phyloP scores from a whole-genome alignment of 345 rosid species.

The Hirschfeldia incana region DNA sequence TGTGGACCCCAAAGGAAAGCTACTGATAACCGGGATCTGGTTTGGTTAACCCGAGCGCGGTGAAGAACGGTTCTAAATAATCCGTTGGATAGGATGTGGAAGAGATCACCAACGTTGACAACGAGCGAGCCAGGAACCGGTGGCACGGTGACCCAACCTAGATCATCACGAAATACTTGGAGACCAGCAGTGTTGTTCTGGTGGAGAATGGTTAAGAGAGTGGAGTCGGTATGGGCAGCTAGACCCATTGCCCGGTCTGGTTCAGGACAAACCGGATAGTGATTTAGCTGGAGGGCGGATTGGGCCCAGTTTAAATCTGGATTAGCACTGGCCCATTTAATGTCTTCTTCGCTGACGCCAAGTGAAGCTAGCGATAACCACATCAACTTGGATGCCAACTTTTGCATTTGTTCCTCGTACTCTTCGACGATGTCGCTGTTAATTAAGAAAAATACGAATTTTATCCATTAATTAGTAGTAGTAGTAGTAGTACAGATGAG shows the following conservation, averaged over 20 bases:
- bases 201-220: constrained; percentile 66
- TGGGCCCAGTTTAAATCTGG: constrained; percentile 36
- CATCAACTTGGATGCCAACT: constrained; percentile 53
- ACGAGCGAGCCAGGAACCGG: constrained; percentile 63
- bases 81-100: constrained; percentile 72
- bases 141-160: constrained; percentile 65
- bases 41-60: constrained; percentile 59
- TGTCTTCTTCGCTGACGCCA: constrained; percentile 40
- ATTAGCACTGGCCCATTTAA: constrained; percentile 39
- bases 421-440: constrained; percentile 59
- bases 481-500: not conserved
- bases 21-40: constrained; percentile 57
- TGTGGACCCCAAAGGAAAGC: constrained; percentile 66
- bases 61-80: constrained; percentile 59
- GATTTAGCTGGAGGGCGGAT: constrained; percentile 68
- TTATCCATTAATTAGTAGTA: not conserved
- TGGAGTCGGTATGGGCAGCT: constrained; percentile 90
- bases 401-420: constrained; percentile 67
- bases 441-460: constrained; percentile 18
- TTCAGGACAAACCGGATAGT: constrained; percentile 78
- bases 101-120: constrained; percentile 81
- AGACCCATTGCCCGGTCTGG: constrained; percentile 74
- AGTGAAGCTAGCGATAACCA: constrained; percentile 49
- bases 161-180: constrained; percentile 55
- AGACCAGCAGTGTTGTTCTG: constrained; percentile 58